phyloP scores from a whole-genome alignment of 805 yeast genomes.

The Candida cerambycidarum region DNA sequence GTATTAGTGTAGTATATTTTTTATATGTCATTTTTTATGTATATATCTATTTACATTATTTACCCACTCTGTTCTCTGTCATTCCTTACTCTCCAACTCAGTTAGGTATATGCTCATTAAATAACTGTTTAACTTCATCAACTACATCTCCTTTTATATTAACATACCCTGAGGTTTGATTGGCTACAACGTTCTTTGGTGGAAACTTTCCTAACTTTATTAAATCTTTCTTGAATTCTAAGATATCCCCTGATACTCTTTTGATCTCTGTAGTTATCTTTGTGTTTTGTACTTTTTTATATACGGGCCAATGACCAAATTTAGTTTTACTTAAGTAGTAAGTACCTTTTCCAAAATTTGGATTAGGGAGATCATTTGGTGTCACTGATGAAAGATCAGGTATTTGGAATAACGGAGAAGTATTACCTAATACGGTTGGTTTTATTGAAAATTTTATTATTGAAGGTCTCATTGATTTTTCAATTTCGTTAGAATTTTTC shows the following conservation, averaged over 20 bases:
- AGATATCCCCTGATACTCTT: slow-evolving; percentile 65
- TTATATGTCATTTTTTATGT: slow-evolving; percentile 5
- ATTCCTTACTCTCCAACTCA: no score
- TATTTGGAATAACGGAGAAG: slow-evolving; percentile 20
- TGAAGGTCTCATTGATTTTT: slow-evolving; percentile 1
- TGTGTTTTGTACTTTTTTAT: slow-evolving; percentile 63
- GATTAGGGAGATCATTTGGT: slow-evolving; percentile 27
- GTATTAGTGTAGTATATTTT: not conserved
- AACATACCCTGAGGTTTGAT: slow-evolving; percentile 33
- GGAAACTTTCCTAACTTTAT: slow-evolving; percentile 50
- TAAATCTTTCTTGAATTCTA: slow-evolving; percentile 66
- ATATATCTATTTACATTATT: slow-evolving; percentile 14
- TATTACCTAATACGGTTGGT: not conserved
- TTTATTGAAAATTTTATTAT: slow-evolving; percentile 1
- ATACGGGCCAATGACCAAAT: slow-evolving; percentile 78
- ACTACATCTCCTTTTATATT: slow-evolving; percentile 43
- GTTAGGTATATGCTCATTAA: slow-evolving; percentile 19
- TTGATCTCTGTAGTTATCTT: slow-evolving; percentile 73
- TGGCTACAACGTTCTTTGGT: slow-evolving; percentile 34
- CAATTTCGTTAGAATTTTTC: not conserved
- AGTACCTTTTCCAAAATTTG: slow-evolving; percentile 34
- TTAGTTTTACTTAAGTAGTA: slow-evolving; percentile 52
- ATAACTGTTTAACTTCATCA: slow-evolving; percentile 26
- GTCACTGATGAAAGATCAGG: slow-evolving; percentile 29
- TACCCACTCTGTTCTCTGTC: no score